A percentile compares a stretch with the other conserved stretches of the same genome.
Conservation (phyloP, 1,284 basidiomycete genomes). For the Ceratobasidium papillatum region DNA sequence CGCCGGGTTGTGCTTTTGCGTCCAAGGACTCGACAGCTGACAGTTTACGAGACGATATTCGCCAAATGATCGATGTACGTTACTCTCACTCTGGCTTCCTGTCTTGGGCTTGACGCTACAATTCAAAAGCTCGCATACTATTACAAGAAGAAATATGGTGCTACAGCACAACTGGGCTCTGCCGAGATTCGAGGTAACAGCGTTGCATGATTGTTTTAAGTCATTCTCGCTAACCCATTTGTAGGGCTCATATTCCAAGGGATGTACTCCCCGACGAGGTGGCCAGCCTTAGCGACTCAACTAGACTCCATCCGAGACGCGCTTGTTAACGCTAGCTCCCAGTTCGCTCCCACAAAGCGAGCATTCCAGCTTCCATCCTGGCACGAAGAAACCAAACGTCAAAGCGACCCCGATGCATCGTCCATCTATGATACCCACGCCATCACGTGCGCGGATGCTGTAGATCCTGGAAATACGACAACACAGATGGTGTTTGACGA, state of each 20-base stretch:
- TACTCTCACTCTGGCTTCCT: too few species aligned
- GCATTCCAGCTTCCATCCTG: background rate
- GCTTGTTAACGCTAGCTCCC: background rate
- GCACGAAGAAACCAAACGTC: background rate
- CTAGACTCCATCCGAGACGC: background rate
- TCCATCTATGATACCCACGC: background rate
- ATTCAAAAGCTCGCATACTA: background rate
- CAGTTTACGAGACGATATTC: background rate
- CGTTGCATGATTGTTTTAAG: background rate
- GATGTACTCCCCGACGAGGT: conserved; percentile 39
- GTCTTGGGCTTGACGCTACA: too few species aligned
- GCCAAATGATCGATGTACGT: conserved; percentile 3
- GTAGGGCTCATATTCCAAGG: conserved; percentile 15
- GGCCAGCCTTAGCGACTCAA: conserved; percentile 25
- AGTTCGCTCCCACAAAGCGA: background rate
- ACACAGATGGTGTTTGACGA: conserved; percentile 37
- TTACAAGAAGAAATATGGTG: background rate
- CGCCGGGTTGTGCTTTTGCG: conserved; percentile 34
- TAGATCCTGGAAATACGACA: conserved; percentile 30
- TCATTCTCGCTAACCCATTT: background rate
- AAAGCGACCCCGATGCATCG: background rate
- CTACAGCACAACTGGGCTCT: background rate
- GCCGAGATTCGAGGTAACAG: background rate
- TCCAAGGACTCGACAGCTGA: background rate
- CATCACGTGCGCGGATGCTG: conserved; percentile 40